These are phyloP conservation scores for Metarhizium sp. DNA, from an alignment of 2,329 filamentous ascomycete species.

Conservation along the genomic window DNA sequence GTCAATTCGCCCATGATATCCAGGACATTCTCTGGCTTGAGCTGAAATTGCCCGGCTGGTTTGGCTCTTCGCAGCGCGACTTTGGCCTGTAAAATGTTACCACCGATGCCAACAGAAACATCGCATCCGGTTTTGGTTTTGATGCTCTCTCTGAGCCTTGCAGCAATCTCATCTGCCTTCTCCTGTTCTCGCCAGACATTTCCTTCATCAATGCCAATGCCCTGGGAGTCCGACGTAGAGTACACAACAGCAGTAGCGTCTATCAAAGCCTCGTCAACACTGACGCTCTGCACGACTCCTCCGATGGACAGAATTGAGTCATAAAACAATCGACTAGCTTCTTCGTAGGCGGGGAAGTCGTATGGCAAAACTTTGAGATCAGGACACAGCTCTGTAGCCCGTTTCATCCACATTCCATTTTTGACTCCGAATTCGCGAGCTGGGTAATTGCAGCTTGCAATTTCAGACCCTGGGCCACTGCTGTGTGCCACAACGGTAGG, in stretches of 20 bases:
- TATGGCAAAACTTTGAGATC: slow-evolving; percentile 87
- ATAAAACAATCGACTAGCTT: slow-evolving; percentile 82
- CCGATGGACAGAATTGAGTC: slow-evolving; percentile 70
- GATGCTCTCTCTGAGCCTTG: slow-evolving; percentile 56
- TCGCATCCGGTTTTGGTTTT: slow-evolving; percentile 70
- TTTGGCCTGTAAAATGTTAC: slow-evolving; percentile 85
- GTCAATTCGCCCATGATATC: slow-evolving; percentile 68
- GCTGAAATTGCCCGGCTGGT: slow-evolving; percentile 83
- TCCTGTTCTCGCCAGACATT: slow-evolving; percentile 70
- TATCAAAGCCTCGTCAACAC: slow-evolving; percentile 87
- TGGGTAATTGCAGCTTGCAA: slow-evolving; percentile 94
- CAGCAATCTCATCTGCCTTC: slow-evolving; percentile 61
- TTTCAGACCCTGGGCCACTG: slow-evolving; percentile 77
- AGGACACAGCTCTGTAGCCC: slow-evolving; percentile 72
- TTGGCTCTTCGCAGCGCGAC: slow-evolving; percentile 86
- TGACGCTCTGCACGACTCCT: slow-evolving; percentile 88
- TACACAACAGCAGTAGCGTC: slow-evolving; percentile 70
- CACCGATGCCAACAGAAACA: slow-evolving; percentile 87
- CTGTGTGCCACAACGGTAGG: slow-evolving; percentile 87
- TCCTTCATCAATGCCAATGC: slow-evolving; percentile 52
- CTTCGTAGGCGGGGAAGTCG: slow-evolving; percentile 90
- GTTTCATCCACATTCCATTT: slow-evolving; percentile 99
- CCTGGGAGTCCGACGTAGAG: slow-evolving; percentile 55
- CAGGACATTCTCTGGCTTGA: slow-evolving; percentile 72
- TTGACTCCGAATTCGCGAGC: slow-evolving; percentile 80